These are phyloP conservation scores for Candida argentea DNA, from an alignment of 805 yeast genomes.

Conservation along the genomic window DNA sequence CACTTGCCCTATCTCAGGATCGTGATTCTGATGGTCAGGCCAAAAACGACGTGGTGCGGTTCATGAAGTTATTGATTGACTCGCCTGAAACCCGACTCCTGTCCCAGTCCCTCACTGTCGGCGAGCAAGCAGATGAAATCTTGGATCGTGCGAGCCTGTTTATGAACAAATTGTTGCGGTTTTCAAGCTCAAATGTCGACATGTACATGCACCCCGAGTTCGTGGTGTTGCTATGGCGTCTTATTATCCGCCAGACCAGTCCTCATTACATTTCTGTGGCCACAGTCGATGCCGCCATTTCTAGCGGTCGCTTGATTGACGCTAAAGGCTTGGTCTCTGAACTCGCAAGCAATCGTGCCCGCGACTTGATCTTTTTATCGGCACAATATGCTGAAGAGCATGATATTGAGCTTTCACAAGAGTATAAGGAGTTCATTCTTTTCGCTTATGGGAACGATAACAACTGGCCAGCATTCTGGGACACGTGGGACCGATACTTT, in stretches of 20 bases:
- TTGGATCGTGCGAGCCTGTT: constrained; percentile 19
- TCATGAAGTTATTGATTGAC: constrained; percentile 25
- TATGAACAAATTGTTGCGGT: constrained; percentile 15
- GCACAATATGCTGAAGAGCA: constrained; percentile 10
- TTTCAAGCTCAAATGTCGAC: constrained; percentile 15
- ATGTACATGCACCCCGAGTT: constrained; percentile 17
- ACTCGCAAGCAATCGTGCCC: constrained; percentile 18
- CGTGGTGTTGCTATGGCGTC: constrained; percentile 25
- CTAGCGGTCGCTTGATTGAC: constrained; percentile 1
- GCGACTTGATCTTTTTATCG: constrained; percentile 20
- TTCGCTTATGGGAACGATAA: constrained; percentile 29
- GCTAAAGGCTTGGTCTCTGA: constrained; percentile 1
- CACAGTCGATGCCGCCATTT: constrained; percentile 15
- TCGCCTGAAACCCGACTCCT: constrained; percentile 12
- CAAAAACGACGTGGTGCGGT: constrained; percentile 19
- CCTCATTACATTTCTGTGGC: constrained; percentile 13
- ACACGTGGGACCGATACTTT: constrained; percentile 21
- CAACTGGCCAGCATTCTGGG: constrained; percentile 30
- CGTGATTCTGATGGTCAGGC: constrained; percentile 1
- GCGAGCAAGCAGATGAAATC: constrained; percentile 9
- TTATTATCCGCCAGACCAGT: constrained; percentile 11
- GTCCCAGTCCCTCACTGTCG: constrained; percentile 3
- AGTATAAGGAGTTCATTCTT: constrained; percentile 24
- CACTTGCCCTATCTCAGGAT: constrained; percentile 4
- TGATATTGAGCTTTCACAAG: constrained; percentile 6